A percentile compares a stretch with the other conserved stretches of the same genome.
Conservation (phyloP, 176 grass and related monocot genomes). For the Aegilops umbellulata region DNA sequence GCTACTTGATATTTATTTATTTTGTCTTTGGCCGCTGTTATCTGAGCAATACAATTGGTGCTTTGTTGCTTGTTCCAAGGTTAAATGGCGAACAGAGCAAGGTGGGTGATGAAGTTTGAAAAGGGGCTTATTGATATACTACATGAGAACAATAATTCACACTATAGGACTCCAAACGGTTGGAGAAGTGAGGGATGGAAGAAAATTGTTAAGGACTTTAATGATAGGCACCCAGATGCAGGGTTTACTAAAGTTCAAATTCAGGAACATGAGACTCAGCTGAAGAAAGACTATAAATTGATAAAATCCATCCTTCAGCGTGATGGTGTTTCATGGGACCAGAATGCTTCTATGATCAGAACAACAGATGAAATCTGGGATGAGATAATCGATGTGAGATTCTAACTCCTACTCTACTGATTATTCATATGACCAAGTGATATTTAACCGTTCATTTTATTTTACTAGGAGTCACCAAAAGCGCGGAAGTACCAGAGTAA, state of each 20-base stretch:
- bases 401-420: not conserved
- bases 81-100: constrained; percentile 50
- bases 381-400: constrained; percentile 50
- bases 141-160: constrained; percentile 39
- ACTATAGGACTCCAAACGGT: constrained; percentile 43
- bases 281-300: constrained; percentile 49
- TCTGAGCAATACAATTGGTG: constrained; percentile 4
- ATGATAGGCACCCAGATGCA: constrained; percentile 40
- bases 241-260: constrained; percentile 53
- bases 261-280: constrained; percentile 49
- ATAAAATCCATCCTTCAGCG: constrained; percentile 48
- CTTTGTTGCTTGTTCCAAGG: not conserved
- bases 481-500: constrained; percentile 50
- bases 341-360: constrained; percentile 46
- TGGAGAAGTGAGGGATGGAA: constrained; percentile 51
- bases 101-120: constrained; percentile 48
- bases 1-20: not conserved
- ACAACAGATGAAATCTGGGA: constrained; percentile 54
- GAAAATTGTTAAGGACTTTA: constrained; percentile 45
- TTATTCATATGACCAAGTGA: not conserved
- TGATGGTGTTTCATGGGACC: constrained; percentile 44
- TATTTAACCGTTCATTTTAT: constrained; percentile 1
- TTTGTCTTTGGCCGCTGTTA: not conserved
- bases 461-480: constrained; percentile 43
- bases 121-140: constrained; percentile 51